Conservation (phyloP, 179 eudicot species). For the Heliamphora pulchella region DNA sequence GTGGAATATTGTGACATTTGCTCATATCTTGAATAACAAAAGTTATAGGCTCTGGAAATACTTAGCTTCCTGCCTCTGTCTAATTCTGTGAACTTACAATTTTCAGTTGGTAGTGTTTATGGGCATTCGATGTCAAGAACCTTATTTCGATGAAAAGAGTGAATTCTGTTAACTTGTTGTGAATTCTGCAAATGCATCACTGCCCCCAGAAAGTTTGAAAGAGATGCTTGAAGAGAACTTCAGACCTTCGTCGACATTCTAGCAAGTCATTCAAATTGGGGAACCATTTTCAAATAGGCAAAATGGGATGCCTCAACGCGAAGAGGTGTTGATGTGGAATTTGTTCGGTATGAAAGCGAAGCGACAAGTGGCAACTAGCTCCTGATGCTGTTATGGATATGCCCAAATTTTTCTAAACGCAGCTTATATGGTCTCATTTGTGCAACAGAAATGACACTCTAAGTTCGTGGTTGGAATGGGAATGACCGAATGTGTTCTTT, state of each 20-base stretch:
- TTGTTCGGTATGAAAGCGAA: neutral
- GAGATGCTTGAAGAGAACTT: neutral
- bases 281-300: too few species aligned
- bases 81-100: neutral
- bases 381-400: neutral
- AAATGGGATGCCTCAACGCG: neutral
- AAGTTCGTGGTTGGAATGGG: neutral
- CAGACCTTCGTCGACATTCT: neutral
- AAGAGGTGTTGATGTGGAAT: neutral
- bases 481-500: neutral
- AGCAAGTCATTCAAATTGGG: neutral
- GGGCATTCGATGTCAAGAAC: neutral
- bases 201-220: neutral
- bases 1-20: neutral
- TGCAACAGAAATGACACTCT: neutral
- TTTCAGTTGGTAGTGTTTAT: neutral
- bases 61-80: neutral
- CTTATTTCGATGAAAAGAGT: neutral
- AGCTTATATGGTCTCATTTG: neutral
- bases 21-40: neutral
- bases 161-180: neutral
- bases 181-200: neutral
- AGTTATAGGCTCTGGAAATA: neutral
- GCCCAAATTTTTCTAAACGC: neutral
- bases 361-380: neutral